phyloP scores from a whole-genome alignment of 2,329 filamentous ascomycete species.

The Arthroderma uncinatum region DNA sequence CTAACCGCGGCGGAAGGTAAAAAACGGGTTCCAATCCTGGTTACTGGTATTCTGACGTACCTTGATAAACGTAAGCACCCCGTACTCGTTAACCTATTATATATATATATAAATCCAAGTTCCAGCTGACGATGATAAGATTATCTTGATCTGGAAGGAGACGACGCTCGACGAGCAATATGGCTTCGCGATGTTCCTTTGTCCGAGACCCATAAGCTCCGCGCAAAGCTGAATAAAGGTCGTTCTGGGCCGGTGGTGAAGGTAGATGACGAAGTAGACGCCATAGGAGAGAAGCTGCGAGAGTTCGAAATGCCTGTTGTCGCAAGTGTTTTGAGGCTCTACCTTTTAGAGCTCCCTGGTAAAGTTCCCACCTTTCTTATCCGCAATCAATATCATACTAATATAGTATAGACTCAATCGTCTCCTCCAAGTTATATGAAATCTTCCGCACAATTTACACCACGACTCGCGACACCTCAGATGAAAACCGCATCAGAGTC shows the following conservation, averaged over 20 bases:
- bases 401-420: slow-evolving; percentile 64
- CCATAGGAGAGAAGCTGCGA: slow-evolving; percentile 52
- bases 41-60: slow-evolving; percentile 89
- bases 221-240: slow-evolving; percentile 74
- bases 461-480: slow-evolving; percentile 61
- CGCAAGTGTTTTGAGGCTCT: slow-evolving; percentile 84
- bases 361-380: slow-evolving; percentile 28
- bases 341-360: slow-evolving; percentile 90
- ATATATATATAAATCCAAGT: background rate
- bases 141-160: slow-evolving; percentile 93
- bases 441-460: slow-evolving; percentile 96
- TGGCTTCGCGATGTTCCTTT: slow-evolving; percentile 92
- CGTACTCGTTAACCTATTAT: background rate
- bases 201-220: slow-evolving; percentile 70
- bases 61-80: slow-evolving; percentile 60
- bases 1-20: slow-evolving; percentile 73
- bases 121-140: slow-evolving; percentile 33
- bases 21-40: slow-evolving; percentile 84
- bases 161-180: slow-evolving; percentile 80
- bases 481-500: slow-evolving; percentile 72
- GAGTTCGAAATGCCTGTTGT: slow-evolving; percentile 92
- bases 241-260: slow-evolving; percentile 53
- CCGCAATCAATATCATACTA: background rate
- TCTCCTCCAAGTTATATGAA: slow-evolving; percentile 96
- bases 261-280: background rate